A percentile compares a stretch with the other conserved stretches of the same genome.
These are phyloP conservation scores for Austroboletus olivaceoglutinosus DNA, from an alignment of 1,284 basidiomycete species.

Conservation along the genomic window DNA sequence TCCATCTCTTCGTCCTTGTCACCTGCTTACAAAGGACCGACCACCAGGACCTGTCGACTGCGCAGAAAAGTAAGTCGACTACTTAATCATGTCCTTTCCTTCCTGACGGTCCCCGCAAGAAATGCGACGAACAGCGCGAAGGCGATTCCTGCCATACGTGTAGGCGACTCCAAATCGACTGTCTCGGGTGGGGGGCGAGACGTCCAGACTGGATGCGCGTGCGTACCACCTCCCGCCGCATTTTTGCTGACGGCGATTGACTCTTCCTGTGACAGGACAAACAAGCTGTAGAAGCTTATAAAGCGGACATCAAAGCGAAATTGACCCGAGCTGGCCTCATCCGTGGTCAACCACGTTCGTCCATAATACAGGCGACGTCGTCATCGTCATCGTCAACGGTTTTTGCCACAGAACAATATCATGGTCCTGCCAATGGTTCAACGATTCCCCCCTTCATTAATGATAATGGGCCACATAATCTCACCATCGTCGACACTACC, in stretches of 20 bases:
- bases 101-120: slow-evolving; percentile 42
- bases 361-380: slow-evolving; percentile 41
- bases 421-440: slow-evolving; percentile 21
- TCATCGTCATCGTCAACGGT: slow-evolving; percentile 30
- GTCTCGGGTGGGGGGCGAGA: slow-evolving; percentile 76
- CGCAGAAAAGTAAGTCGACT: slow-evolving; percentile 62
- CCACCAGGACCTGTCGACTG: slow-evolving; percentile 70
- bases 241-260: slow-evolving; percentile 9
- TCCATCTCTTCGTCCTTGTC: not conserved
- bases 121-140: slow-evolving; percentile 80
- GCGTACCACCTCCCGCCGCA: slow-evolving; percentile 35
- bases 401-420: slow-evolving; percentile 35
- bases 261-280: slow-evolving; percentile 63
- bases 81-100: not conserved
- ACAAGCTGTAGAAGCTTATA: slow-evolving; percentile 75
- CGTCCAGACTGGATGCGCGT: slow-evolving; percentile 84
- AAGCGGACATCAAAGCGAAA: slow-evolving; percentile 78
- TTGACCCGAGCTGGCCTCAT: slow-evolving; percentile 73
- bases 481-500: slow-evolving; percentile 26
- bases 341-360: slow-evolving; percentile 69
- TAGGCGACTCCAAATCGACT: slow-evolving; percentile 69
- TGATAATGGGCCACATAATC: slow-evolving; percentile 19
- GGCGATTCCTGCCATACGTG: slow-evolving; percentile 76
- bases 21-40: slow-evolving; percentile 14
- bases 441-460: slow-evolving; percentile 18